Conservation (phyloP, 2,329 filamentous ascomycete genomes). For the Torrubiella hemipterigena region DNA sequence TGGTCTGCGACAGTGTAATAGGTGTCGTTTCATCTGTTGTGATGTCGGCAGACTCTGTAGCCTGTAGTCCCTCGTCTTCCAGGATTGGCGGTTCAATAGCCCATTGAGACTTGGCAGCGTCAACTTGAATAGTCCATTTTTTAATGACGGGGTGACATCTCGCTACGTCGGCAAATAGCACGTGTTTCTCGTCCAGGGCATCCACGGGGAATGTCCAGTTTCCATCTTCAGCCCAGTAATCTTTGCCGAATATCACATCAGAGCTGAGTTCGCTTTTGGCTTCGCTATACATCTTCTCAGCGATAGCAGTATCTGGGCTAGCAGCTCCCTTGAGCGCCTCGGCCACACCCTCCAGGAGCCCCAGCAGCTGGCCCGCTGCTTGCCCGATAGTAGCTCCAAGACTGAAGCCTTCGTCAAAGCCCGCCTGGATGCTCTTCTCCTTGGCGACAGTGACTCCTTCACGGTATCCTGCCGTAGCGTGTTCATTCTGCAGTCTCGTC, state of each 20-base stretch:
- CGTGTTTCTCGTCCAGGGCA: slow-evolving; percentile 20
- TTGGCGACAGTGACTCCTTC: slow-evolving; percentile 76
- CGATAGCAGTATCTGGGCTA: slow-evolving; percentile 12
- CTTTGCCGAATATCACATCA: slow-evolving; percentile 47
- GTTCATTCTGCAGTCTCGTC: slow-evolving; percentile 59
- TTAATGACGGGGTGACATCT: slow-evolving; percentile 53
- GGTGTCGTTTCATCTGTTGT: slow-evolving; percentile 15
- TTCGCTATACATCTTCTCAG: slow-evolving; percentile 25
- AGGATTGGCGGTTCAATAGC: slow-evolving; percentile 19
- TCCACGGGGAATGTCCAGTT: slow-evolving; percentile 55
- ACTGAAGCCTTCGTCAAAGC: slow-evolving; percentile 84
- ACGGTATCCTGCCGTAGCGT: slow-evolving; percentile 79
- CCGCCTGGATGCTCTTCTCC: slow-evolving; percentile 62
- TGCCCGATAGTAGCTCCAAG: slow-evolving; percentile 73
- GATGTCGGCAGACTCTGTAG: slow-evolving; percentile 14
- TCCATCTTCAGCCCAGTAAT: slow-evolving; percentile 60
- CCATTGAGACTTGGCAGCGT: slow-evolving; percentile 20
- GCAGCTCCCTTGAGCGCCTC: slow-evolving; percentile 27
- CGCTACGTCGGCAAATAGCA: slow-evolving; percentile 51
- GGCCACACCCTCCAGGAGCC: slow-evolving; percentile 61
- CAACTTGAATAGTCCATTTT: slow-evolving; percentile 41
- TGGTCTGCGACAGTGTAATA: slow-evolving; percentile 11
- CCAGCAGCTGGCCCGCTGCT: slow-evolving; percentile 61
- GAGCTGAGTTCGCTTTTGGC: slow-evolving; percentile 50
- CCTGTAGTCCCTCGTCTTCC: slow-evolving; percentile 20